Evolutionary conservation across 2,329 filamentous ascomycete genomes (phyloP), one percentile per base, ranked within the genome.

Genomic region (Claviceps africana): DNA sequence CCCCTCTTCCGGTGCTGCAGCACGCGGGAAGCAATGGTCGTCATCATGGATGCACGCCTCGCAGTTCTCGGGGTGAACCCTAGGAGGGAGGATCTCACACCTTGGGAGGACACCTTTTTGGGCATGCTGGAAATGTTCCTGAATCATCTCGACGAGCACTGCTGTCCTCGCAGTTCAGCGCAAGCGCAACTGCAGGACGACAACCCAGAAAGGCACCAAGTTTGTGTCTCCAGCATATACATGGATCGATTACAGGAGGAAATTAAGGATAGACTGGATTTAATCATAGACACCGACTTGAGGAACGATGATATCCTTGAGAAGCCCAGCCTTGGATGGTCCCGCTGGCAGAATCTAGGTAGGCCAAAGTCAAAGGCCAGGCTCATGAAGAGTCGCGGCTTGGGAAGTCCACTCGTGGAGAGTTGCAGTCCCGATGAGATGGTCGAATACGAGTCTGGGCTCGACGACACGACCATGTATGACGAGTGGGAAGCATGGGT

Each of bases 361-460:
- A 1, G 19, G 3, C 22, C 35, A 6, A 54, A 31, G 21, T 50
- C 53, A 13, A 31, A 49, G 0, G 40, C 51, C 0, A 10, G 4
- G 0, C 25, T 60, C 11, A 60, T 59, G 59, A 59, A 56, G 45
- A 62, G 57, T 46, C 48, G 31, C 2, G 58, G 62, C 1, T 45
- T 54, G 5, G 55, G 58, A 7, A 65, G 62, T 28, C 58, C 59
- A 0, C 50, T 65, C 5, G 43, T 49, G 0, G 58, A 60, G 7
- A 50, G 51, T 2, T 55, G 57, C 17, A 21, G 46, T 3, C 43
- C 57, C 10, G 56, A 60, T 7, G 57, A 64, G 13, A 35, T 31
- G 11, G 37, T 3, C 13, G 42, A 25, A 25, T n/a, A n/a, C 21
- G 48, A 53, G 10, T 28, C 42, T 5, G 47, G 47, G 43, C 17